Evolutionary conservation across 345 rosid genomes (phyloP).

Genomic region (Gossypium arboreum): DNA sequence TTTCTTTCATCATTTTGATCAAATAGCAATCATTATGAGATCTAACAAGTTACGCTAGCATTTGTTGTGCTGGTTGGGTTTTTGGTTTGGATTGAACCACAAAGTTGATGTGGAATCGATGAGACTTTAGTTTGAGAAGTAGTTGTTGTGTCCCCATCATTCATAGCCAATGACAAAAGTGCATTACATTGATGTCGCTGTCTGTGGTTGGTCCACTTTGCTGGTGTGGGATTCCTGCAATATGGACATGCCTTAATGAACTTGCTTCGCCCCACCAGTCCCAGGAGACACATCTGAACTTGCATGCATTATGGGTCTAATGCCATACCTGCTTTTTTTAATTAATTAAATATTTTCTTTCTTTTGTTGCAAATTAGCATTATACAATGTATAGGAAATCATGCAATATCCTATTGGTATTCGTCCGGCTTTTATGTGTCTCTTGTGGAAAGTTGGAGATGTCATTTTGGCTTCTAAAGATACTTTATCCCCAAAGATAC

Average conservation of each 20-base stretch:
- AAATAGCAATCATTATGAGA: slow-evolving; percentile 11
- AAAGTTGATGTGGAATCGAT: slow-evolving; percentile 32
- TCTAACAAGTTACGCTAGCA: slow-evolving; percentile 16
- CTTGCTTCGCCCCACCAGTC: slow-evolving; percentile 18
- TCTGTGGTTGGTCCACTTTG: slow-evolving; percentile 17
- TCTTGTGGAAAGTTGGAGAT: slow-evolving; percentile 14
- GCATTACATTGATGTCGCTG: slow-evolving; percentile 25
- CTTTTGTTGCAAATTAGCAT: background rate
- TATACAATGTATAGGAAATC: too few relatives aligned
- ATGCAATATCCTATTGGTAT: background rate
- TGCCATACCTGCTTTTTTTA: background rate
- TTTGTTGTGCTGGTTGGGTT: slow-evolving; percentile 18
- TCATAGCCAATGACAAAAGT: slow-evolving; percentile 25
- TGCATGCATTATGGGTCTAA: background rate
- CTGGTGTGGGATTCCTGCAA: slow-evolving; percentile 20
- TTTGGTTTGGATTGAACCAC: slow-evolving; percentile 26
- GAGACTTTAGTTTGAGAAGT: slow-evolving; percentile 37
- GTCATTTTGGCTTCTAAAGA: slow-evolving; percentile 20
- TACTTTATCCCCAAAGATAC: slow-evolving; percentile 21
- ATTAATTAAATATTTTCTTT: too few relatives aligned
- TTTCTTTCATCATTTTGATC: background rate
- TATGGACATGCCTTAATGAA: slow-evolving; percentile 20
- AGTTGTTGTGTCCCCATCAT: slow-evolving; percentile 49
- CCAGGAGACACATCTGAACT: background rate
- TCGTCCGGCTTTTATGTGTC: background rate